These are phyloP conservation scores for Dioszegia hungarica DNA, from an alignment of 768 basidiomycete genomes.

Conservation along the genomic window DNA sequence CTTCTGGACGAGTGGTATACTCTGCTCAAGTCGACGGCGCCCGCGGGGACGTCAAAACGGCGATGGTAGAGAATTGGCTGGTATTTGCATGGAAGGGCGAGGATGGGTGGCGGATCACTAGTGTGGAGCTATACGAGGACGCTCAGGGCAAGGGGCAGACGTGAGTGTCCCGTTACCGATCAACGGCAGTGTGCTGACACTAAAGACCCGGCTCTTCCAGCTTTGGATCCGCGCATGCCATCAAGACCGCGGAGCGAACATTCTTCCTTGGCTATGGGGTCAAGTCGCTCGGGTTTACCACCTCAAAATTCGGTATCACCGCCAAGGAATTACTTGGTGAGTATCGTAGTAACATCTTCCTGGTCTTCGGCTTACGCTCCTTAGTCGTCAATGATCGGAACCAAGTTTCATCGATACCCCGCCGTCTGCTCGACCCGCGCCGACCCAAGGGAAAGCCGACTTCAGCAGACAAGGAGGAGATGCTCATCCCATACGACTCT, in stretches of 20 bases:
- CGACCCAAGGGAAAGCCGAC: constrained; percentile 73
- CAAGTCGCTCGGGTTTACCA: constrained; percentile 66
- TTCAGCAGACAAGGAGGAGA: constrained; percentile 73
- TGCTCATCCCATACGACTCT: constrained; percentile 78
- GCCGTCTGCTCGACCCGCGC: constrained; percentile 73
- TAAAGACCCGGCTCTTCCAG: constrained; percentile 58
- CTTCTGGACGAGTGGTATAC: constrained; percentile 73
- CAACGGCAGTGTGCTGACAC: constrained; percentile 1
- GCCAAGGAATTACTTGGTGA: constrained; percentile 78
- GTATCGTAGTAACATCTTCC: constrained; percentile 24
- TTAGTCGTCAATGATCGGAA: constrained; percentile 73
- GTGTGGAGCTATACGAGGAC: constrained; percentile 87
- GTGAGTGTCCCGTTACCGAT: constrained; percentile 51
- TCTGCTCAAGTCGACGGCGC: constrained; percentile 56
- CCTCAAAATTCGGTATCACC: constrained; percentile 82
- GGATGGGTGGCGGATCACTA: constrained; percentile 69
- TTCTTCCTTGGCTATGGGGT: constrained; percentile 68
- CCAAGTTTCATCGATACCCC: constrained; percentile 70
- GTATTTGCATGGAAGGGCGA: constrained; percentile 75
- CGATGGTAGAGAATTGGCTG: constrained; percentile 84
- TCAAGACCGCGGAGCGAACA: constrained; percentile 63
- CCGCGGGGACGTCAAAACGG: constrained; percentile 55
- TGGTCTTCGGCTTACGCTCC: too few species aligned
- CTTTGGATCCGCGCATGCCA: constrained; percentile 55
- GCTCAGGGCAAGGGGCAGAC: constrained; percentile 63